Conservation (phyloP, 1,139 yeast genomes). For the Nematodospora anomalae region DNA sequence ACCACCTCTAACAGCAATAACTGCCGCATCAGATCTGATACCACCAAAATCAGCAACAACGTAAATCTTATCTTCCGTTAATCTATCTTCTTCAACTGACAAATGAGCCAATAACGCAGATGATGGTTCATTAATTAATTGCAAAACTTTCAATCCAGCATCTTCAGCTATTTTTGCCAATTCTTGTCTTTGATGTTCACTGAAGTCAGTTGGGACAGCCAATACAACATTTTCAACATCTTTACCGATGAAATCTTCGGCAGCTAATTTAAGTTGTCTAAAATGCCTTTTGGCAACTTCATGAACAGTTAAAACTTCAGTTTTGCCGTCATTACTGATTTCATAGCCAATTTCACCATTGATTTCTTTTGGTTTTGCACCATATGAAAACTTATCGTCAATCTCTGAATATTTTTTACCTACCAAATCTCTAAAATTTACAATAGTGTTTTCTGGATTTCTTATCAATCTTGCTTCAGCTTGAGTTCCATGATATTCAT, state of each 20-base stretch:
- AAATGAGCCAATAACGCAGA: conserved; percentile 86
- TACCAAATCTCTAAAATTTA: conserved; percentile 90
- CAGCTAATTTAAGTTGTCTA: conserved; percentile 79
- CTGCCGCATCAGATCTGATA: conserved; percentile 93
- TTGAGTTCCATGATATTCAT: conserved; percentile 97
- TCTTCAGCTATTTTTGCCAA: conserved; percentile 61
- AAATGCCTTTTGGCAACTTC: conserved; percentile 86
- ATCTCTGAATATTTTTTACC: conserved; percentile 74
- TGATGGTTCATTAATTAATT: conserved; percentile 89
- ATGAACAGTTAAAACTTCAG: conserved; percentile 58
- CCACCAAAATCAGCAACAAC: conserved; percentile 98
- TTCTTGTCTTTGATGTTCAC: conserved; percentile 67
- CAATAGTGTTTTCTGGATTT: conserved; percentile 82
- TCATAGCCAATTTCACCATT: conserved; percentile 73
- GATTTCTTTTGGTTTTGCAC: conserved; percentile 66
- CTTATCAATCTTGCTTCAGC: conserved; percentile 91
- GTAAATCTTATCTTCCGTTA: conserved; percentile 71
- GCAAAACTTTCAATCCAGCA: conserved; percentile 80
- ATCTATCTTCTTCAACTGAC: conserved; percentile 52
- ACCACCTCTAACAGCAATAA: conserved; percentile 91
- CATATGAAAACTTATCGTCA: conserved; percentile 59
- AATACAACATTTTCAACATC: conserved; percentile 79
- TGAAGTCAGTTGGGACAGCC: conserved; percentile 89
- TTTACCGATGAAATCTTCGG: conserved; percentile 88
- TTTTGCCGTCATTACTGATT: conserved; percentile 49